Evolutionary conservation across 2,329 filamentous ascomycete species (phyloP), one percentile per base, ranked within the genome.

Genomic region (Sphaerostilbella broomeana): DNA sequence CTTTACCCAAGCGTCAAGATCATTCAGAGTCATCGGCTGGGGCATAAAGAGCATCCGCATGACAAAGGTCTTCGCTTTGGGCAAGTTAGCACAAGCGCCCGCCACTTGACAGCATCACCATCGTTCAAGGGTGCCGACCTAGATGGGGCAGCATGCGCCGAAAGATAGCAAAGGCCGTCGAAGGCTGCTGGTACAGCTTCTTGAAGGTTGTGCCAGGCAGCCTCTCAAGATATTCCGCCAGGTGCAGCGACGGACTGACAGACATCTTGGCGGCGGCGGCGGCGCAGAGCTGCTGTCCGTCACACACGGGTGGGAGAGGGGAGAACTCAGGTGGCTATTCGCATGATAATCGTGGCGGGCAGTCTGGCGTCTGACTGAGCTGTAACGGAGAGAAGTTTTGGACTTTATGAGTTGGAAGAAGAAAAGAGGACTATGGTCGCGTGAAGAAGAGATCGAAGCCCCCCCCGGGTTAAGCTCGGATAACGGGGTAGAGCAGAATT

Each of bases 21-120:
- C 84, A 47, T 77, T 69, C n/a, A 86, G 74, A 2, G 79, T 75
- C 47, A 97, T 77, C 0, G 92, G 86, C 9, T 76, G 72, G 27
- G 86, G 85, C 68, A 94, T 84, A 67, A 95, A 98, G 4, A 98
- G 79, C 55, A 98, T 79, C 26, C 86, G 85, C 83, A 95, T 95
- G 45, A 98, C 90, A 55, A 98, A 84, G 12, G 81, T 87, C 72
- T 98, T 97, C 52, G 92, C 90, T 86, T 17, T 3, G 53, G n/a
- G 20, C 21, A 22, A n/a, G 35, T 39, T 24, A 39, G 36, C 22
- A 33, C 17, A 27, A 26, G n/a, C n/a, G n/a, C n/a, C 16, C 13
- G 17, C 17, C 19, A 12, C 20, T 16, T 31, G n/a, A n/a, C n/a
- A n/a, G 8, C n/a, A 25, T 10, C 24, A 39, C n/a, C 35, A 15